Base-by-base conservation (phyloP, 352 stramenopile genomes). In the Phytophthora fragariaefolia region DNA sequence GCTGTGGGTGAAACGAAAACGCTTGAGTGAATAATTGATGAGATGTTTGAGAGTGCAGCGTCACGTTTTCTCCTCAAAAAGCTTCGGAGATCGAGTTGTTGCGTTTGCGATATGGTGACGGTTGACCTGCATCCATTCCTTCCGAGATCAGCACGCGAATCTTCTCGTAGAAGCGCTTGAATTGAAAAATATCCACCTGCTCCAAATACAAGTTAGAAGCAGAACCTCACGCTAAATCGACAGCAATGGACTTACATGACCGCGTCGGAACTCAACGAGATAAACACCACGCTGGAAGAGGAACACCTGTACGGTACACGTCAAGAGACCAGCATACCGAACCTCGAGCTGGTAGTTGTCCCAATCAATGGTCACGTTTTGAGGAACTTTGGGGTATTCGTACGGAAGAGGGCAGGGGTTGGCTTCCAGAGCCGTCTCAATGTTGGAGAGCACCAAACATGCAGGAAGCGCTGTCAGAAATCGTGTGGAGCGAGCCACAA, bases 111-210 rank as follows among this genome's bases (percentile, higher is more conserved):
- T 72, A 65, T 51, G 66, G 51, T 5, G 58, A 38, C 6, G 70
- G 34, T 13, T 67, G 60, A 4, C 60, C 54, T 58, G 47, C 51
- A n/a, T 87, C 74, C 40, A 83, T 76, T 34, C 75, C 73, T 66
- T 87, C 76, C 6, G 81, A 80, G 27, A 95, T 77, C 24, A 84
- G 77, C 12, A 74, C 73, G 32, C 84, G 86, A 17, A 95, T 83
- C 32, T 90, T 83, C 63, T 95, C 81, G 65, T 93, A 95, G 56
- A 94, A 95, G 45, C 87, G 83, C 65, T 96, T 94, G 67, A 96
- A 96, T 62, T 91, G 74, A 58, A 96, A 96, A 50, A 94, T 93
- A 63, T 96, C 87, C 12, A 94, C 67, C 85, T 95, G 60, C 1
- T 57, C 15, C 47, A 43, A 66, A 36, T 6, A 51, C 38, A 46